Evolutionary conservation across 176 grass and related monocot genomes (phyloP).

Genomic region (Eragrostis nindensis): DNA sequence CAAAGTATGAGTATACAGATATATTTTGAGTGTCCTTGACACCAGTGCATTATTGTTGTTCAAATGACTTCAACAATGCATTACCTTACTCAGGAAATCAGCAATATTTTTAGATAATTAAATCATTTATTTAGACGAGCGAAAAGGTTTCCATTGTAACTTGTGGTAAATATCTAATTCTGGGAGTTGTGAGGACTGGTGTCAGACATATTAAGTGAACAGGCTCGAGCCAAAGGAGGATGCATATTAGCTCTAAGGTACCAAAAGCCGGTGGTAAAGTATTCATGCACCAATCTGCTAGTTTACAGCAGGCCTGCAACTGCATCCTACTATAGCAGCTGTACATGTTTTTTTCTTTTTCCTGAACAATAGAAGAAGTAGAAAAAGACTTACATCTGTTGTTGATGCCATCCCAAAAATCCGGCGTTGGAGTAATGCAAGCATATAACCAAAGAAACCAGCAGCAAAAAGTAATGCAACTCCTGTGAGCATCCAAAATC

Average conservation of each 20-base stretch:
- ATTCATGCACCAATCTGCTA: constrained; percentile 5
- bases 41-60: not conserved
- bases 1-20: too few relatives aligned
- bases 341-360: constrained; percentile 1
- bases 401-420: constrained; percentile 74
- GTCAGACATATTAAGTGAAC: not conserved
- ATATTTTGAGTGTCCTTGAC: not conserved
- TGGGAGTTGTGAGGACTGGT: not conserved
- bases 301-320: constrained; percentile 20
- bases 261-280: constrained; percentile 1
- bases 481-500: constrained; percentile 56
- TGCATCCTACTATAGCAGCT: constrained; percentile 24
- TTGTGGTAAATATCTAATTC: not conserved
- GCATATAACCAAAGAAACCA: constrained; percentile 96
- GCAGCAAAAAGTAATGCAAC: constrained; percentile 89
- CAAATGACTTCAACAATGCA: not conserved
- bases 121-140: constrained; percentile 25
- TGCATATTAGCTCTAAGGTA: constrained; percentile 5
- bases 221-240: constrained; percentile 23
- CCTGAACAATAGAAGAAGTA: constrained; percentile 12
- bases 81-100: not conserved
- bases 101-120: not conserved
- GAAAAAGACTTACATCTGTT: constrained; percentile 61
- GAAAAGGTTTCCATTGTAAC: constrained; percentile 21
- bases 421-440: constrained; percentile 84